Percentiles rank a stretch among this genome's conserved stretches.
These are phyloP conservation scores for Leishmania tropica DNA, from an alignment of 208 protist species.

Conservation along the genomic window DNA sequence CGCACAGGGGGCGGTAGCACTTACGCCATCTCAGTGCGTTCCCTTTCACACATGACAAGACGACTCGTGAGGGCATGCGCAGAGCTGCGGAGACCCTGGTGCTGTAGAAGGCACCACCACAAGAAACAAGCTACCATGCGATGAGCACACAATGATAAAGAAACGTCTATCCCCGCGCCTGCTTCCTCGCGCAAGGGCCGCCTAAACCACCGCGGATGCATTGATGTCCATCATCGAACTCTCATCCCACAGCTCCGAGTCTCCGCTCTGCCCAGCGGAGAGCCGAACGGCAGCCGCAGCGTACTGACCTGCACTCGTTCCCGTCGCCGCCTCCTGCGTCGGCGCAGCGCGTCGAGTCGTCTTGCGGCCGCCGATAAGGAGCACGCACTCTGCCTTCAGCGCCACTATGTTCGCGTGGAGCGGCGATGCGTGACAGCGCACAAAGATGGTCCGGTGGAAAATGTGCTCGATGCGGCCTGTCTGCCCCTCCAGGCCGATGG, in stretches of 20 bases:
- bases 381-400: constrained; percentile 62
- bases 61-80: not conserved
- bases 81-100: not conserved
- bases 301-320: constrained; percentile 1
- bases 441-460: constrained; percentile 84
- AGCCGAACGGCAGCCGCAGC: constrained; percentile 54
- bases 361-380: constrained; percentile 74
- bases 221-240: constrained; percentile 30
- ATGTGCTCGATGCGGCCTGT: constrained; percentile 86
- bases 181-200: not conserved
- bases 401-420: constrained; percentile 82
- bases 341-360: constrained; percentile 42
- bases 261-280: constrained; percentile 26
- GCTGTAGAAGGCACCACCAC: not conserved
- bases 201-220: constrained; percentile 11
- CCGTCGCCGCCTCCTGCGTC: constrained; percentile 8
- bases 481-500: constrained; percentile 68
- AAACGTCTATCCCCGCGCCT: not conserved
- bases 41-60: not conserved
- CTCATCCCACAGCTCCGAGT: constrained; percentile 38
- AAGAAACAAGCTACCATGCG: not conserved
- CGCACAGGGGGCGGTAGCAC: not conserved
- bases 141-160: not conserved
- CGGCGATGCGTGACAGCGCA: constrained; percentile 61
- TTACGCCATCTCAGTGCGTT: not conserved